These are phyloP conservation scores for Nicotiana paniculata DNA, from an alignment of 257 asterid genomes.

Conservation along the genomic window DNA sequence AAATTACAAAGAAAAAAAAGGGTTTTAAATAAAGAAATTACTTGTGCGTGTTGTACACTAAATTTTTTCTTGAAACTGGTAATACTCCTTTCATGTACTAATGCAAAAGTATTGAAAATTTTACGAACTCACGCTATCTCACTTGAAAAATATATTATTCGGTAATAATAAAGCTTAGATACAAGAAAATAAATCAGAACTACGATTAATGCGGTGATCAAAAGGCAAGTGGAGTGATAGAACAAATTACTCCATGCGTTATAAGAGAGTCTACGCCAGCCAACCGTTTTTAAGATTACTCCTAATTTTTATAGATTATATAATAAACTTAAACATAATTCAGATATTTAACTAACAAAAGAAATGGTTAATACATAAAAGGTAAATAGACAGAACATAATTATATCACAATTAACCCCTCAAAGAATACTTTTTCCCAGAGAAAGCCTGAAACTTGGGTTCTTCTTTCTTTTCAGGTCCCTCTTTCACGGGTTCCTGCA, in stretches of 20 bases:
- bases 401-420: conserved; percentile 44
- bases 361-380: neutral
- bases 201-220: neutral
- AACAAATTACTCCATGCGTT: neutral
- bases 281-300: neutral
- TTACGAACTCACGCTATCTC: neutral
- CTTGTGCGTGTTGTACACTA: too few relatives aligned
- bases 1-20: too few relatives aligned
- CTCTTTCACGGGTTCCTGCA: conserved; percentile 50
- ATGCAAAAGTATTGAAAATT: neutral
- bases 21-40: too few relatives aligned
- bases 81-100: neutral
- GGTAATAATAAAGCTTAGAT: neutral
- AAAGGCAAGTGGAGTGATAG: neutral
- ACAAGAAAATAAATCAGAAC: neutral
- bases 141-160: neutral
- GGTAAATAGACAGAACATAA: neutral
- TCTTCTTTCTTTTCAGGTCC: conserved; percentile 78
- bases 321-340: neutral
- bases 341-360: neutral
- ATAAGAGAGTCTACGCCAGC: neutral
- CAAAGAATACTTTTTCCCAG: conserved; percentile 67
- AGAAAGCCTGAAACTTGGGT: conserved; percentile 60
- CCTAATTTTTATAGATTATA: neutral
- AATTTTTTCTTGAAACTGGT: too few relatives aligned